Evolutionary conservation across 306 rosid genomes (phyloP).

Genomic region (Medicago arabica): DNA sequence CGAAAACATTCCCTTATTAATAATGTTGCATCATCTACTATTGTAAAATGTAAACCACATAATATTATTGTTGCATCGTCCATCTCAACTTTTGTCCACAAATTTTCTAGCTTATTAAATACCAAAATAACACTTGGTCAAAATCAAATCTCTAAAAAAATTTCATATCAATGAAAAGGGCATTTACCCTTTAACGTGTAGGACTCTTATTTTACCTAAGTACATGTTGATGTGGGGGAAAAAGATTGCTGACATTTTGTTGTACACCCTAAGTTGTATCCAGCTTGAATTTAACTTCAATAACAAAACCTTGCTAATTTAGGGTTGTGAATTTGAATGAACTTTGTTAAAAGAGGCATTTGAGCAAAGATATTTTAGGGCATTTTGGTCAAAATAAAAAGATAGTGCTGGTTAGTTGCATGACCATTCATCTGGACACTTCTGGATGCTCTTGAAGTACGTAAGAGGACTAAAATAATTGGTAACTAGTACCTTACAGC

Average conservation of each 20-base stretch:
- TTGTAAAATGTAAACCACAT: neutral
- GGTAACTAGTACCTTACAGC: conserved; percentile 41
- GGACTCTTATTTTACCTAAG: conserved; percentile 34
- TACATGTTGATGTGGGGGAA: neutral
- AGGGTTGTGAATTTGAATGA: neutral
- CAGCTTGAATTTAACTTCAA: conserved; percentile 35
- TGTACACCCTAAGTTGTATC: conserved; percentile 27
- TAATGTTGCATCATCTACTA: neutral
- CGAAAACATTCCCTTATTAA: too few species aligned
- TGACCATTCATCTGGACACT: conserved; percentile 37
- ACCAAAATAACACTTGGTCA: conserved; percentile 24
- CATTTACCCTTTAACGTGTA: conserved; percentile 29
- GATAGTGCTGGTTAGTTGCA: neutral
- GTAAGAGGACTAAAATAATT: conserved; percentile 7
- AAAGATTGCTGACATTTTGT: neutral
- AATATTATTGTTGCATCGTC: neutral
- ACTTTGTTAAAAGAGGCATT: conserved; percentile 1
- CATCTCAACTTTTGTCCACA: conserved; percentile 41
- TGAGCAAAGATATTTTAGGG: conserved; percentile 43
- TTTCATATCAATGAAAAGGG: neutral
- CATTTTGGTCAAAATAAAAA: conserved; percentile 28
- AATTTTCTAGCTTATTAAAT: conserved; percentile 32
- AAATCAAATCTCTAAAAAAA: conserved; percentile 22
- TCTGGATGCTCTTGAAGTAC: conserved; percentile 30
- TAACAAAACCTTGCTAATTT: neutral